phyloP scores from a whole-genome alignment of 192 early-diverging fungal species.

The Pilaira anomala region DNA sequence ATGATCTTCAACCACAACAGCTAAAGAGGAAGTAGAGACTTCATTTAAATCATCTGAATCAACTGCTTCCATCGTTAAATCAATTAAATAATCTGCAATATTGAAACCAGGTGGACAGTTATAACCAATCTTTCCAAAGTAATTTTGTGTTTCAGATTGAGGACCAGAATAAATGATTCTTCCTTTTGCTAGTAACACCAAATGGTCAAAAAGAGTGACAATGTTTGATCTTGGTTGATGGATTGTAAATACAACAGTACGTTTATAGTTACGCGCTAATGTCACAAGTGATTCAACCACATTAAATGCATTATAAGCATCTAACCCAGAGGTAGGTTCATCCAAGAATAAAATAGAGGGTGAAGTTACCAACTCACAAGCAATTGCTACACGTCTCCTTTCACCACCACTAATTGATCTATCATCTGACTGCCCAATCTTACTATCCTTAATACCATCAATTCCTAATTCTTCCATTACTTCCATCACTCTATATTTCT shows the following conservation, averaged over 20 bases:
- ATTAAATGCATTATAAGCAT: slow-evolving; percentile 91
- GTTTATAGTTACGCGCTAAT: slow-evolving; percentile 68
- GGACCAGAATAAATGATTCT: slow-evolving; percentile 81
- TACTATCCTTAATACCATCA: slow-evolving; percentile 72
- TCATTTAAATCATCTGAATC: neutral
- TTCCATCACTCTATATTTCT: slow-evolving; percentile 67
- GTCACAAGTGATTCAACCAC: slow-evolving; percentile 85
- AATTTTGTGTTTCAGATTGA: slow-evolving; percentile 53
- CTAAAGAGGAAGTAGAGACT: neutral
- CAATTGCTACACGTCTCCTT: slow-evolving; percentile 89
- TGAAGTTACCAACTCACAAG: slow-evolving; percentile 87
- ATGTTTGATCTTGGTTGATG: slow-evolving; percentile 95
- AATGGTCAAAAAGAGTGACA: slow-evolving; percentile 84
- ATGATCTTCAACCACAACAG: neutral
- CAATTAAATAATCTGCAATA: slow-evolving; percentile 83
- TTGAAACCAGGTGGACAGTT: slow-evolving; percentile 88
- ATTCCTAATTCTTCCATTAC: slow-evolving; percentile 88
- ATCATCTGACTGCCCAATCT: slow-evolving; percentile 66
- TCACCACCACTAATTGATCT: slow-evolving; percentile 92
- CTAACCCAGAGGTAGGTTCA: slow-evolving; percentile 81
- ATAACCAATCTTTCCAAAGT: slow-evolving; percentile 77
- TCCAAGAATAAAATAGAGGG: slow-evolving; percentile 89
- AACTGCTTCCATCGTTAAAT: slow-evolving; percentile 61
- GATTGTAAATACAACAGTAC: slow-evolving; percentile 88
- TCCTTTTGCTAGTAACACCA: slow-evolving; percentile 82